Evolutionary conservation across 257 asterid species (phyloP).

Genomic region (Cruciata laevipes): DNA sequence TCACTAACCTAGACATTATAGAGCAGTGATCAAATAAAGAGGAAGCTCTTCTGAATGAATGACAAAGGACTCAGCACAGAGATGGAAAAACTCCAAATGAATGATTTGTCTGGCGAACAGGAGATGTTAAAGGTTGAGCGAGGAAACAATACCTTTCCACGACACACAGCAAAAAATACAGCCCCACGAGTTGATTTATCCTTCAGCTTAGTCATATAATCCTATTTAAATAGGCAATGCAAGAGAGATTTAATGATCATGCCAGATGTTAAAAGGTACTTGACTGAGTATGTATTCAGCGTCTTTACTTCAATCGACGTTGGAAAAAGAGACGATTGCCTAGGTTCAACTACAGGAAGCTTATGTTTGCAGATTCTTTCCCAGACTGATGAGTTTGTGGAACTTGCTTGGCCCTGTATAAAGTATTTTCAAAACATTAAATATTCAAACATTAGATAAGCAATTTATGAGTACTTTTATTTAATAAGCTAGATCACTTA

Average conservation of each 20-base stretch:
- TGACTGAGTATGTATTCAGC: slow-evolving; percentile 11
- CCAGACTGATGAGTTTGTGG: slow-evolving; percentile 70
- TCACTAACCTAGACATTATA: slow-evolving; percentile 68
- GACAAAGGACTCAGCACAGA: not conserved
- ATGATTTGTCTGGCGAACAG: not conserved
- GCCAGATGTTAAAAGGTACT: slow-evolving; percentile 1
- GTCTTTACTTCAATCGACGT: slow-evolving; percentile 66
- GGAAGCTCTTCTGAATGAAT: not conserved
- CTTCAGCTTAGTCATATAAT: slow-evolving; percentile 73
- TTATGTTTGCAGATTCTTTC: slow-evolving; percentile 94
- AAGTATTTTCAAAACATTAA: slow-evolving; percentile 10
- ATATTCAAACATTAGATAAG: slow-evolving; percentile 5
- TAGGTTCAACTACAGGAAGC: slow-evolving; percentile 94
- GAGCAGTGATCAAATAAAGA: slow-evolving; percentile 1
- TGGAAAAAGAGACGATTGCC: slow-evolving; percentile 85
- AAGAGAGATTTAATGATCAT: slow-evolving; percentile 11
- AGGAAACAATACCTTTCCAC: slow-evolving; percentile 71
- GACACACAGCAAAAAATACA: slow-evolving; percentile 92
- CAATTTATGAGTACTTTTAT: slow-evolving; percentile 3
- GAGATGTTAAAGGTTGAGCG: slow-evolving; percentile 4
- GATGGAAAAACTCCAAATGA: not conserved
- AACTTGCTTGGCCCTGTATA: slow-evolving; percentile 53
- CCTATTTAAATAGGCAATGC: slow-evolving; percentile 45
- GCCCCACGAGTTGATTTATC: slow-evolving; percentile 70
- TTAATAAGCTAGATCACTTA: slow-evolving; percentile 27